Evolutionary conservation across 306 rosid genomes (phyloP).

Genomic region (Ziziphus jujuba): DNA sequence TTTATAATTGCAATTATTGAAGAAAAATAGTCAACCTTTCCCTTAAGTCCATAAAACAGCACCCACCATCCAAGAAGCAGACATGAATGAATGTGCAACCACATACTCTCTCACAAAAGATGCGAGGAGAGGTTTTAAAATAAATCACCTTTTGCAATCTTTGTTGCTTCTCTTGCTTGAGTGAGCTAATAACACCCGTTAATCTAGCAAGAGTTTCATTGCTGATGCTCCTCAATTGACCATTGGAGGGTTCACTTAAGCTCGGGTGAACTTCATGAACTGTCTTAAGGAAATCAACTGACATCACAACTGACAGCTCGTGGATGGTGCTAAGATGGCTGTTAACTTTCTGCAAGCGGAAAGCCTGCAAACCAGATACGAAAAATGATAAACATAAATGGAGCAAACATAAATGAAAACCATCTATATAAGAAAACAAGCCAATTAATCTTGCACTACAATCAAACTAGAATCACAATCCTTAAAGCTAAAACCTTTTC

Average conservation of each 20-base stretch:
- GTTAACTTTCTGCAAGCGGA: constrained; percentile 69
- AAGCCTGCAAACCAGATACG: constrained; percentile 42
- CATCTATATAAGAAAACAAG: constrained; percentile 1
- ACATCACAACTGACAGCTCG: constrained; percentile 68
- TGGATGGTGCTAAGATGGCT: constrained; percentile 48
- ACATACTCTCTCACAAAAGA: constrained; percentile 7
- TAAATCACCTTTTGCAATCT: constrained; percentile 73
- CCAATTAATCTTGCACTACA: constrained; percentile 6
- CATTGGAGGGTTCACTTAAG: constrained; percentile 48
- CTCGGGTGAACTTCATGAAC: constrained; percentile 73
- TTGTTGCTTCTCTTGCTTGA: constrained; percentile 66
- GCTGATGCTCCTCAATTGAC: constrained; percentile 60
- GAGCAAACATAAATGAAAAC: background rate
- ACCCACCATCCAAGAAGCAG: background rate
- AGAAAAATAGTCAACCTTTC: too few species aligned
- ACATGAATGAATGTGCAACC: constrained; percentile 4
- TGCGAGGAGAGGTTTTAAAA: background rate
- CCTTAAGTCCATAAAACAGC: too few species aligned
- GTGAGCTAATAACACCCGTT: constrained; percentile 57
- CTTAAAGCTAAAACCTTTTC: constrained; percentile 59
- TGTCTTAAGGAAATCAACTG: constrained; percentile 57
- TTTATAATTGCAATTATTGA: too few species aligned
- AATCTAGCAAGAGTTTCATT: constrained; percentile 83
- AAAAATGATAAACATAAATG: background rate
- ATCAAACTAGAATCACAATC: constrained; percentile 13